Evolutionary conservation across 495 filamentous ascomycete genomes (phyloP).

Genomic region (Chaetomium cochliodes): DNA sequence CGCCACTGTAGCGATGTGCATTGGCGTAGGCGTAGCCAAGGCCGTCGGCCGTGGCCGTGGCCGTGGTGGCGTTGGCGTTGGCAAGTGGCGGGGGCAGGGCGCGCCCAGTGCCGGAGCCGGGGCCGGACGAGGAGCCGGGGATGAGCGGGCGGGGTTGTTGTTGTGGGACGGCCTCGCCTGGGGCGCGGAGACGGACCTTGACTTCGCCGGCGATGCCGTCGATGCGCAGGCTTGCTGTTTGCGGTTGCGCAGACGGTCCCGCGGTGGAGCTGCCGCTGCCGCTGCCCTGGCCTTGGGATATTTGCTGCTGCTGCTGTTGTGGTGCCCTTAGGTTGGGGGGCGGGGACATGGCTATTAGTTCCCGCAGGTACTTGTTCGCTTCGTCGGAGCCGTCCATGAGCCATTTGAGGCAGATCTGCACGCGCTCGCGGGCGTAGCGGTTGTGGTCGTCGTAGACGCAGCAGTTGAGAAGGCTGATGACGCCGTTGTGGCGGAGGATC

Average conservation of each 20-base stretch:
- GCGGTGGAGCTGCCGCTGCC: neutral
- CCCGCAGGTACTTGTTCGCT: conserved; percentile 71
- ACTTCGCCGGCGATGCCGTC: conserved; percentile 49
- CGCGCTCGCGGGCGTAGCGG: conserved; percentile 85
- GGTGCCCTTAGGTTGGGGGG: conserved; percentile 29
- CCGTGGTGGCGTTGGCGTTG: conserved; percentile 2
- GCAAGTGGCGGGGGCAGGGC: conserved; percentile 13
- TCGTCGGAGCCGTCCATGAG: conserved; percentile 79
- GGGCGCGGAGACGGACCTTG: conserved; percentile 41
- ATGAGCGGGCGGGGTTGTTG: neutral
- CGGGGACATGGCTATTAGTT: conserved; percentile 47
- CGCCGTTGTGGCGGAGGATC: conserved; percentile 74
- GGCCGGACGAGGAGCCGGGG: conserved; percentile 1
- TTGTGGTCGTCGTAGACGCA: conserved; percentile 85
- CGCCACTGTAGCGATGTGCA: too few relatives aligned
- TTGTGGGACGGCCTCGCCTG: conserved; percentile 8
- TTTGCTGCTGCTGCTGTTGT: neutral
- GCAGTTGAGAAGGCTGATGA: conserved; percentile 82
- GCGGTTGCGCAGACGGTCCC: neutral
- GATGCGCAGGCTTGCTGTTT: conserved; percentile 35
- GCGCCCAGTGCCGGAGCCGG: neutral
- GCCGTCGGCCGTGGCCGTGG: neutral
- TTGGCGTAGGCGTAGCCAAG: neutral
- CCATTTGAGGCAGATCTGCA: conserved; percentile 86
- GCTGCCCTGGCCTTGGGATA: neutral